Evolutionary conservation across 768 basidiomycete species (phyloP).

Genomic region (Lactifluus subvellereus): DNA sequence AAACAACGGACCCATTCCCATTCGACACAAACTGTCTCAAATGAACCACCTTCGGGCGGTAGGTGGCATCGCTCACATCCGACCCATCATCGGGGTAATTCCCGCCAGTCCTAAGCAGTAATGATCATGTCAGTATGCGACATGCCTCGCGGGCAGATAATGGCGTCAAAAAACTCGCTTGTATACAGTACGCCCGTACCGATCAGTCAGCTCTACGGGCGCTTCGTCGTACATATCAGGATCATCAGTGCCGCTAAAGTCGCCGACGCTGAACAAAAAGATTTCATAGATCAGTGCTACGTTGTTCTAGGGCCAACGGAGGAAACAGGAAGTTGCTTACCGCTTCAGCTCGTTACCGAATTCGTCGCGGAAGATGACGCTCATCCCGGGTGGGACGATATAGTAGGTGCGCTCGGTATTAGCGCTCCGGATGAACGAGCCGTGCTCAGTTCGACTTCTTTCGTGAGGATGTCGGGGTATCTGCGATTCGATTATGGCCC

Average conservation of each 20-base stretch:
- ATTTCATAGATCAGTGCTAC: not conserved
- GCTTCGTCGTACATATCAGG: constrained; percentile 19
- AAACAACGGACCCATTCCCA: constrained; percentile 16
- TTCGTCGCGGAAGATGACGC: constrained; percentile 24
- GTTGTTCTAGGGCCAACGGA: not conserved
- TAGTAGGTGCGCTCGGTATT: constrained; percentile 21
- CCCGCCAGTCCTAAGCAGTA: constrained; percentile 13
- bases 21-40: constrained; percentile 15
- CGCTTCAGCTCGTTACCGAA: constrained; percentile 21
- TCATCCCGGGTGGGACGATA: constrained; percentile 25
- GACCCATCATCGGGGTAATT: constrained; percentile 15
- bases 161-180: constrained; percentile 2
- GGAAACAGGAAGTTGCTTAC: not conserved
- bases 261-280: constrained; percentile 18
- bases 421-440: not conserved
- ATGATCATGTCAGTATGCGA: not conserved
- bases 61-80: constrained; percentile 8
- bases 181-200: constrained; percentile 19
- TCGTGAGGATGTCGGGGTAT: constrained; percentile 13
- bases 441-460: not conserved
- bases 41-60: constrained; percentile 23
- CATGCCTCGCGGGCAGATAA: not conserved
- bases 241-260: constrained; percentile 11
- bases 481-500: not conserved
- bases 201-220: constrained; percentile 22